A percentile compares a stretch with the other conserved stretches of the same genome.
Evolutionary conservation across 2,329 filamentous ascomycete species (phyloP).

Genomic region (Colletotrichum sp.): DNA sequence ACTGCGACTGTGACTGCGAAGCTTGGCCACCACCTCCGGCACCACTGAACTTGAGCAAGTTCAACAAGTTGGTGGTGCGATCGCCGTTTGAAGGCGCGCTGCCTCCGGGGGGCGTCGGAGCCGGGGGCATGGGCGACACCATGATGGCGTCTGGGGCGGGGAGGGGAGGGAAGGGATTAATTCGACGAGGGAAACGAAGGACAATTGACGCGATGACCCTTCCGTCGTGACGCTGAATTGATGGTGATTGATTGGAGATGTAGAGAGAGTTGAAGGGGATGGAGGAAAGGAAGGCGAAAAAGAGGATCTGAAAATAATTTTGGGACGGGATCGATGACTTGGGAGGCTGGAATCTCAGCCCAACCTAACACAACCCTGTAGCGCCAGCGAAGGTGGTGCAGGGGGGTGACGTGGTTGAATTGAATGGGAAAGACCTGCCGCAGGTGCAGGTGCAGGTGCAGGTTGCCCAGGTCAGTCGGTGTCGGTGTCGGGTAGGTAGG

Average conservation of each 20-base stretch:
- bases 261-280: neutral
- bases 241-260: neutral
- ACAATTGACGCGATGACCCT: conserved; percentile 18
- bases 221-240: conserved; percentile 8
- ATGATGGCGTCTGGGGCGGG: conserved; percentile 26
- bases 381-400: neutral
- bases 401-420: conserved; percentile 20
- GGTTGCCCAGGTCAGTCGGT: too few species aligned
- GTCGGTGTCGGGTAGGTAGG: neutral
- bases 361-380: conserved; percentile 20
- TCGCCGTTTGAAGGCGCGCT: conserved; percentile 43
- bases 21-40: conserved; percentile 30
- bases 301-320: conserved; percentile 13
- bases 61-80: conserved; percentile 62
- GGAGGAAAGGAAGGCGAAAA: neutral
- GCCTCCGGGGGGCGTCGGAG: conserved; percentile 52
- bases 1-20: conserved; percentile 7
- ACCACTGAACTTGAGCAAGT: conserved; percentile 65
- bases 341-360: conserved; percentile 20
- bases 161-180: neutral
- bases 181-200: conserved; percentile 17
- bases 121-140: conserved; percentile 49
- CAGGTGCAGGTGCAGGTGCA: too few species aligned
- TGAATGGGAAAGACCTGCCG: neutral
- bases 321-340: conserved; percentile 18